phyloP scores from a whole-genome alignment of 1,284 basidiomycete species.

The Psilocybe mexicana region DNA sequence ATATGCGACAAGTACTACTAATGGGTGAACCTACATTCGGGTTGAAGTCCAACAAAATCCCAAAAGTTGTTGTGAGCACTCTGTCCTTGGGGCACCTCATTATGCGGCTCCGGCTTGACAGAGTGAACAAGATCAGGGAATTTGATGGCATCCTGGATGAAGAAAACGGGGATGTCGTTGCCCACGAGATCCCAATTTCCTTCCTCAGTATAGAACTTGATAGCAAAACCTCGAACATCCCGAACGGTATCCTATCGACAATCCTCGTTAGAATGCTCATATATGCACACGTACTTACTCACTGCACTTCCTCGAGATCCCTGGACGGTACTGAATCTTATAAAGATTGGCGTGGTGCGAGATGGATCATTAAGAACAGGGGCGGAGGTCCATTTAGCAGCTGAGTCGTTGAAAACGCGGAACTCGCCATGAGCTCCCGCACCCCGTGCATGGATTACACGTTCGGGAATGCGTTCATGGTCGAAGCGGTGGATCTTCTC shows the following conservation, averaged over 20 bases:
- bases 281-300: constrained; percentile 20
- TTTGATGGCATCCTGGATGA: constrained; percentile 83
- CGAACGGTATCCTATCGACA: constrained; percentile 66
- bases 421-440: constrained; percentile 81
- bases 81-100: constrained; percentile 66
- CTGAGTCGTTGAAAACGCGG: constrained; percentile 64
- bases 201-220: constrained; percentile 75
- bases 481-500: constrained; percentile 80
- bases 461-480: constrained; percentile 86
- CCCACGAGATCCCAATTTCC: constrained; percentile 83
- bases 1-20: not conserved
- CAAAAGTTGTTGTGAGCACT: constrained; percentile 83
- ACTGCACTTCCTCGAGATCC: constrained; percentile 75
- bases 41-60: constrained; percentile 73
- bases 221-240: constrained; percentile 84
- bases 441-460: constrained; percentile 76
- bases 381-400: constrained; percentile 65
- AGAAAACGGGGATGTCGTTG: constrained; percentile 80
- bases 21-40: constrained; percentile 46
- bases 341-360: constrained; percentile 71
- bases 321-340: constrained; percentile 82
- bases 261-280: not conserved
- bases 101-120: constrained; percentile 79
- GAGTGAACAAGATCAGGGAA: constrained; percentile 84
- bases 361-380: constrained; percentile 72